Evolutionary conservation across 257 asterid genomes (phyloP).

Genomic region (Thymus mandschuricus): DNA sequence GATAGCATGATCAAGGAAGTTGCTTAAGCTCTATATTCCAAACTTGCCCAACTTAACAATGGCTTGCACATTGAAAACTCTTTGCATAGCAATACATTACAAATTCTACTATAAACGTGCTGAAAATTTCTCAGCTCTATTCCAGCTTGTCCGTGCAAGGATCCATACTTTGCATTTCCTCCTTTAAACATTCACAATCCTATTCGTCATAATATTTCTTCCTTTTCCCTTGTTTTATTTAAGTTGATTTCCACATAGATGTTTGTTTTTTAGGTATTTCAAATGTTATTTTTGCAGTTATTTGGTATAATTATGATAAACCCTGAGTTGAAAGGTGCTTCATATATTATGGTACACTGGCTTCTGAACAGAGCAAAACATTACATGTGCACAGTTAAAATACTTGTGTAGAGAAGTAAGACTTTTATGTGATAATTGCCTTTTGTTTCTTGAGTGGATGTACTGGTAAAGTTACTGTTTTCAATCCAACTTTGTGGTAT

Average conservation of each 20-base stretch:
- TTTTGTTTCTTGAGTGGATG: constrained; percentile 21
- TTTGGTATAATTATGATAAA: neutral
- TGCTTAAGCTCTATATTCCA: neutral
- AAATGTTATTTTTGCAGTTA: too few species aligned
- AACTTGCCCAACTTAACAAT: too few species aligned
- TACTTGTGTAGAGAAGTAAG: neutral
- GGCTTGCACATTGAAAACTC: neutral
- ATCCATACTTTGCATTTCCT: neutral
- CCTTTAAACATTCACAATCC: neutral
- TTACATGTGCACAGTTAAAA: neutral
- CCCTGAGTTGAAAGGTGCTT: neutral
- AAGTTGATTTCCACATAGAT: too few species aligned
- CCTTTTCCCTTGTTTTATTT: too few species aligned
- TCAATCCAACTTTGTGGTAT: neutral
- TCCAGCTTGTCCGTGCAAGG: neutral
- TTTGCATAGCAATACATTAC: neutral
- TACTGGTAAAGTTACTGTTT: constrained; percentile 16
- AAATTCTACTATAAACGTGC: neutral
- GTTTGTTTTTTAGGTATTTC: too few species aligned
- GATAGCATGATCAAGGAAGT: neutral
- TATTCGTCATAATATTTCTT: too few species aligned
- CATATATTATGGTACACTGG: neutral
- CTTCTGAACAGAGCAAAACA: neutral
- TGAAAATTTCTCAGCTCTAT: neutral
- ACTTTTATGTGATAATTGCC: neutral